Base-by-base conservation (phyloP, 352 stramenopile species). In the Pythium monospermum region DNA sequence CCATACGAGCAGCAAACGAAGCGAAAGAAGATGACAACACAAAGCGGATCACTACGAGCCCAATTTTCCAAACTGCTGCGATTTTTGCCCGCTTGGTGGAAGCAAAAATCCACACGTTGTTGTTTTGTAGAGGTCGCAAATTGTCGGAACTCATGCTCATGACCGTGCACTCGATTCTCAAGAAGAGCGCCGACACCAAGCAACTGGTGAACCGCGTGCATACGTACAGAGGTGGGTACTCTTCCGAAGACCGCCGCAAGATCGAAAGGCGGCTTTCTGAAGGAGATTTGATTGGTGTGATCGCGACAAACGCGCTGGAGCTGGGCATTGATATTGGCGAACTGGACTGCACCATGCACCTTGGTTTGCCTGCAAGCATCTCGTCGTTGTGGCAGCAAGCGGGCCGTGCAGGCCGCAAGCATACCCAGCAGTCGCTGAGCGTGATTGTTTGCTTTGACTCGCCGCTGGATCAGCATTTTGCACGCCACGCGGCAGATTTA, bases 141-240 rank as follows among this genome's bases (percentile, higher is more conserved):
- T 68, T 99, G 15, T 89, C 96, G 5, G 92, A 98, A 59, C 67
- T 98, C 19, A 74, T 97, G 38, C 65, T 97, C 15, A 87, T 92
- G 59, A 94, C 87, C 31, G 77, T 87, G 3, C 79, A 92, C 46
- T 76, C 69, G 26, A 66, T 90, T 27, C 43, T 96, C 5, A 64
- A 73, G 25, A 64, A 76, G 22, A 47, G 46, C 7, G 63, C 59
- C 11, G 62, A 49, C 16, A 85, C 76, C 25, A 54, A 69, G 19
- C 46, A 79, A 12, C 52, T 83, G n/a, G 21, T 72, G 15, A 76
- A 86, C n/a, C 53, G 57, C 19, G 75, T 99, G 13, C 91, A 96
- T 50, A 91, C 83, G 0, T 99, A 99, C 64, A 80, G 96, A 28
- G 97, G 96, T 26, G 97, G 97, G 2, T 99, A 99, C 74, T 96